A percentile compares a stretch with the other conserved stretches of the same genome.
phyloP scores from a whole-genome alignment of 73 alveolate genomes.

The Paramecium octaurelia region DNA sequence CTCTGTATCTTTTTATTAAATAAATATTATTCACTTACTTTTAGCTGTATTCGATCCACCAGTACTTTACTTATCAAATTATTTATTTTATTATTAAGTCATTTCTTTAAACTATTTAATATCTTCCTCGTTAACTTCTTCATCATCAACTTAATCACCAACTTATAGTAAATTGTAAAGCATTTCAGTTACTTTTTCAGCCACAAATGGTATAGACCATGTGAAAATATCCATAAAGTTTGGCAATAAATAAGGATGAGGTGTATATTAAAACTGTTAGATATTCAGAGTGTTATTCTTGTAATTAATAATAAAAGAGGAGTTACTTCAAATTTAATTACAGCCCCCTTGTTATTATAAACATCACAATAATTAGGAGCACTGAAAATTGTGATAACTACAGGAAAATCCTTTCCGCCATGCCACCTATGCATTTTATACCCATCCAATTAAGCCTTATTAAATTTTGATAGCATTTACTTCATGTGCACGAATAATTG shows the following conservation, averaged over 20 bases:
- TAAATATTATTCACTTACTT: background rate
- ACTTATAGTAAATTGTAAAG: conserved; percentile 58
- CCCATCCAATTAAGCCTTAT: conserved; percentile 71
- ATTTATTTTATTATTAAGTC: background rate
- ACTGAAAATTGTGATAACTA: conserved; percentile 87
- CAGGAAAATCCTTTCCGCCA: conserved; percentile 88
- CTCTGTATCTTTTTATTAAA: background rate
- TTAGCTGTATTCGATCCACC: background rate
- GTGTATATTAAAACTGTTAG: conserved; percentile 87
- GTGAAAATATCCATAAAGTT: conserved; percentile 85
- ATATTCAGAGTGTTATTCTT: conserved; percentile 83
- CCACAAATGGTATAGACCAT: conserved; percentile 91
- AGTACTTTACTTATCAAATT: conserved; percentile 1
- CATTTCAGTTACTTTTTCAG: conserved; percentile 89
- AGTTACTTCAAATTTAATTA: conserved; percentile 77
- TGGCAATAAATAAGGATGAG: conserved; percentile 92
- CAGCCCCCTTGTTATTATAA: conserved; percentile 92
- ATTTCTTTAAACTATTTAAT: conserved; percentile 53
- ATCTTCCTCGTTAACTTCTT: conserved; percentile 58
- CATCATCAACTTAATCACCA: conserved; percentile 60
- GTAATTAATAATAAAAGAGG: background rate
- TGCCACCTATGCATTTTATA: conserved; percentile 96
- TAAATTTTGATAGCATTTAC: background rate
- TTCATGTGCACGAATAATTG: conserved; percentile 90
- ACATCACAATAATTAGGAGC: conserved; percentile 98